Evolutionary conservation across 768 basidiomycete genomes (phyloP).

Genomic region (Galerina marginata): DNA sequence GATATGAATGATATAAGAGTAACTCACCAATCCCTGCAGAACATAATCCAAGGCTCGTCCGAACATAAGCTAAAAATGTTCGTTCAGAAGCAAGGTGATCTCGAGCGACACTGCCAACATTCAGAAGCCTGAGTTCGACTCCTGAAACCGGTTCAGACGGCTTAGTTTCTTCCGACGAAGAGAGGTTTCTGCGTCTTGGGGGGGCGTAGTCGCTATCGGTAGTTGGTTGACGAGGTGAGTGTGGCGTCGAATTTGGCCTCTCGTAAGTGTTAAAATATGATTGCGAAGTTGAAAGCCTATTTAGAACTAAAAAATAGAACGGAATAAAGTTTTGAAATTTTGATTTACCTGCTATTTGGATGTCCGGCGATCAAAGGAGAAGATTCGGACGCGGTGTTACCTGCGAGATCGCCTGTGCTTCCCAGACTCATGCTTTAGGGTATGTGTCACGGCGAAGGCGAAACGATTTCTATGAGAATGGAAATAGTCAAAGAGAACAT

Average conservation of each 20-base stretch:
- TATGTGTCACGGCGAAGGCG: no score
- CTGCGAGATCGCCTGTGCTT: neutral
- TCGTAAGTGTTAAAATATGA: no score
- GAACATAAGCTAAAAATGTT: constrained; percentile 61
- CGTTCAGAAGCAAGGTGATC: constrained; percentile 65
- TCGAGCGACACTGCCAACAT: constrained; percentile 58
- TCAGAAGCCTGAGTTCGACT: constrained; percentile 38
- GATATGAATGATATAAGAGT: neutral
- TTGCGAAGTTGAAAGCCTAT: no score
- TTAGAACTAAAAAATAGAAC: neutral
- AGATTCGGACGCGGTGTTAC: neutral
- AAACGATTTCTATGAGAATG: neutral
- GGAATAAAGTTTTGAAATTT: neutral
- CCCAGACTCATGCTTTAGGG: neutral
- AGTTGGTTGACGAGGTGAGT: no score
- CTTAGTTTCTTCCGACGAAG: neutral
- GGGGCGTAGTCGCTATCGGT: no score
- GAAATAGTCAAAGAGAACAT: neutral
- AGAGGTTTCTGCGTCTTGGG: neutral
- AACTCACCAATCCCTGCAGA: constrained; percentile 58
- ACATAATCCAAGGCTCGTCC: constrained; percentile 58
- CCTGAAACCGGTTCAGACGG: neutral
- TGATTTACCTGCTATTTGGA: neutral
- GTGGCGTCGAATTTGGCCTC: no score
- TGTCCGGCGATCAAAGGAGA: neutral